Percentiles rank a stretch among this genome's conserved stretches.
Conservation (phyloP, 2,329 filamentous ascomycete genomes). For the Fulvia fulva region DNA sequence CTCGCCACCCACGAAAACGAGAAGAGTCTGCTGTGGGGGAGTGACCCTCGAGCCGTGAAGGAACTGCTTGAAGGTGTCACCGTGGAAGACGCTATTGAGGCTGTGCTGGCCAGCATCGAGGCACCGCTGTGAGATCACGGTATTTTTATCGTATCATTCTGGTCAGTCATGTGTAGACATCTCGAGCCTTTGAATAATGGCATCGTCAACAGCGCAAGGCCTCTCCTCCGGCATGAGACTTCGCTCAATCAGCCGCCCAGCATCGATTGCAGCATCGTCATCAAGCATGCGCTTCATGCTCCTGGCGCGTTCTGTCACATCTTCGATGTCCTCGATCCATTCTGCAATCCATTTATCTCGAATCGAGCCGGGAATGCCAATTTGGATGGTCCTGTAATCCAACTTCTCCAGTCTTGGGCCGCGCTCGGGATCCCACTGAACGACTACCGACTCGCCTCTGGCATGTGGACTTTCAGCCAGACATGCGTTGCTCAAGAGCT, state of each 20-base stretch:
- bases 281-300: constrained; percentile 7
- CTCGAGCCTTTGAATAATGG: background rate
- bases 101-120: constrained; percentile 55
- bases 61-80: constrained; percentile 59
- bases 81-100: constrained; percentile 55
- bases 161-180: background rate
- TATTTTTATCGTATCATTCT: background rate
- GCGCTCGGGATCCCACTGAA: constrained; percentile 11
- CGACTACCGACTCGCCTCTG: constrained; percentile 1
- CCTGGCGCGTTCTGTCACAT: constrained; percentile 3
- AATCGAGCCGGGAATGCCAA: constrained; percentile 4
- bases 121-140: constrained; percentile 45
- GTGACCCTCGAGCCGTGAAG: constrained; percentile 65
- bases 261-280: background rate
- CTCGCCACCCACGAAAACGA: constrained; percentile 68
- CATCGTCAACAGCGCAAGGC: background rate
- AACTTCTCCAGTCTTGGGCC: constrained; percentile 5
- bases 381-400: constrained; percentile 9
- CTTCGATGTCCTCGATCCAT: constrained; percentile 6
- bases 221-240: background rate
- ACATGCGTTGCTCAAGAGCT: constrained; percentile 6
- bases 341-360: constrained; percentile 7
- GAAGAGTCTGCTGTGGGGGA: constrained; percentile 90
- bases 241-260: background rate
- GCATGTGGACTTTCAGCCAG: constrained; percentile 1